These are phyloP conservation scores for Hirsutella thompsonii DNA, from an alignment of 2,329 filamentous ascomycete species.

Conservation along the genomic window DNA sequence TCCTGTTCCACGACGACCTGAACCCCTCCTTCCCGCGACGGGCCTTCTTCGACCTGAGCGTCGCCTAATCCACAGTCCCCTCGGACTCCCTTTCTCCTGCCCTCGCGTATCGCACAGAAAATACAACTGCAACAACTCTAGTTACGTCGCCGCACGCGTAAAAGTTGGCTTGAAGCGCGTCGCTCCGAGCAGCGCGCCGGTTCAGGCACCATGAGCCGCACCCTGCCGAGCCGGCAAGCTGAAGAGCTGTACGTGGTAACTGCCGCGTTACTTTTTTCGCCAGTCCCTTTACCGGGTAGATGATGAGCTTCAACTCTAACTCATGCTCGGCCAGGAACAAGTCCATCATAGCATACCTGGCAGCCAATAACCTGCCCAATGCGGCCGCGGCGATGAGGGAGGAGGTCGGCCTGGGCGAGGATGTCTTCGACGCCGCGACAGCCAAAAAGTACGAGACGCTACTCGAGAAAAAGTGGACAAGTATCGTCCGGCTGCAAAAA, in stretches of 20 bases:
- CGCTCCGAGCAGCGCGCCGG: background rate
- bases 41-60: no score
- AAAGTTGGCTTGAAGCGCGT: slow-evolving; percentile 1
- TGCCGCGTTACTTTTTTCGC: no score
- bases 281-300: background rate
- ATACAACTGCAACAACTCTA: no score
- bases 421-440: slow-evolving; percentile 63
- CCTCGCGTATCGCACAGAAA: no score
- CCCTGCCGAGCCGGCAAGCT: slow-evolving; percentile 68
- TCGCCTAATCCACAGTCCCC: no score
- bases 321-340: slow-evolving; percentile 53
- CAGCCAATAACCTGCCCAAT: slow-evolving; percentile 56
- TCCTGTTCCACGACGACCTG: no score
- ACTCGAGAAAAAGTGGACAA: slow-evolving; percentile 97
- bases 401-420: slow-evolving; percentile 60
- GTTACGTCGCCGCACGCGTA: no score
- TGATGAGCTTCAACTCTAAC: background rate
- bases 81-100: no score
- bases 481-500: slow-evolving; percentile 86
- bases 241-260: slow-evolving; percentile 64
- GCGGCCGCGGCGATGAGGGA: slow-evolving; percentile 60
- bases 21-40: no score
- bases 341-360: slow-evolving; percentile 81
- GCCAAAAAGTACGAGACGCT: slow-evolving; percentile 90
- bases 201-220: slow-evolving; percentile 48